Base-by-base conservation (phyloP, 2,329 filamentous ascomycete genomes). In the Ilyonectria destructans region DNA sequence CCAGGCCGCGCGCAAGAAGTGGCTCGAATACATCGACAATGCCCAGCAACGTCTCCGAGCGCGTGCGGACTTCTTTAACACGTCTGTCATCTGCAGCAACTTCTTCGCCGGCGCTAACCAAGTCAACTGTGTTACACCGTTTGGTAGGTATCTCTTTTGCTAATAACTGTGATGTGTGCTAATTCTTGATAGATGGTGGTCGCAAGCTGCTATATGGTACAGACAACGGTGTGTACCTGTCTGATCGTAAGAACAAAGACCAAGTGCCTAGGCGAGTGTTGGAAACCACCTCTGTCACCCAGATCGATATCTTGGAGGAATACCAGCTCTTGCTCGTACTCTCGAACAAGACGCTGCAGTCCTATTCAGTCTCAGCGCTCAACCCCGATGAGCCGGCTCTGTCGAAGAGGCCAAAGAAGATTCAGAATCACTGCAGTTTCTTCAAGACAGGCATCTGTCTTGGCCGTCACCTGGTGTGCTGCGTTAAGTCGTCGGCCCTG, bases 381-480 rank as follows among this genome's bases (percentile, higher is more conserved):
- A 96, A 97, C 76, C 89, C 92, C 3, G 92, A 92, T 70, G 95
- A 98, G 77, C 92, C 91, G 58, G 89, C 93, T 37, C 85, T 95
- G 63, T 90, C 90, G 17, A 97, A 96, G 81, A 90, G 95, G 48
- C 94, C 95, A 9, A 96, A 96, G 85, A 98, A 98, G 86, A 98
- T 99, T 71, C 93, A 95, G 81, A 97, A 93, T 76, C 95, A 98
- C 82, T 97, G 96, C 82, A 98, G 96, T 81, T 99, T 98, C 85
- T 99, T 99, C 90, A 97, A 97, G 83, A 93, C 95, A 19, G 96
- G 96, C 45, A 97, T 98, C 77, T 98, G 96, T 79, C 88, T 98
- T 67, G 95, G 96, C 37, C 90, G 96, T 69, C 96, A 98, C 79
- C 87, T 99, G 61, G 96, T 99, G 33, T 98, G 96, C 83, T 97